Evolutionary conservation across 1,284 basidiomycete genomes (phyloP), one percentile per base, ranked within the genome.

Genomic region (Ceratobasidium sp.): DNA sequence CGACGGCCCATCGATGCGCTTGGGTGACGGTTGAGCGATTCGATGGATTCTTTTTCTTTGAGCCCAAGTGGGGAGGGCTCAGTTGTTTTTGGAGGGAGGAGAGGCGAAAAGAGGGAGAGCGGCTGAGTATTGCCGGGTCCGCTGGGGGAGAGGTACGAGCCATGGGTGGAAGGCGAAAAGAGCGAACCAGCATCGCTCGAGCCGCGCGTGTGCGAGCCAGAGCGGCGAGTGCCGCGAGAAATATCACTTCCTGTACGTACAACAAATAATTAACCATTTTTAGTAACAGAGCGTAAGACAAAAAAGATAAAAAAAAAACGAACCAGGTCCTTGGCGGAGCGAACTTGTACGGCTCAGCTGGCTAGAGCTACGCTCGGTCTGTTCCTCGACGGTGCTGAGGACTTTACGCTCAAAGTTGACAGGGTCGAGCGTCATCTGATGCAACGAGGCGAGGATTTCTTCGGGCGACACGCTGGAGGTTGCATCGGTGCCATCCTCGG

Each of bases 381-480:
- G 86, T 81, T 92, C 91, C 7, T 90, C 87, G 78, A 92, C 91
- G 17, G 86, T 89, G 81, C 90, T 91, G n/a, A 92, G 84, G 23
- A 84, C 80, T 50, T 86, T 83, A 42, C 85, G 87, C 77, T 87
- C 87, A 67, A 82, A 82, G 28, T 76, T 83, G 82, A 82, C 83
- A 81, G 80, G 83, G 79, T 83, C 85, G 78, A 81, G 85, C 78
- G 82, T 84, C 48, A 40, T 64, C 6, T 57, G 28, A 28, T 79
- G 79, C 26, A 80, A 77, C 17, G 67, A 48, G 9, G 78, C 77
- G 40, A 80, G 66, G 65, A 80, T 80, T 17, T 80, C 78, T 61
- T 80, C 79, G 20, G 61, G 73, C 20, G 69, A 59, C 10, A 78
- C 17, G 56, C 73, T 68, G 10, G 74, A 77, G 15, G 74, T 56